Evolutionary conservation across 306 rosid genomes (phyloP).

Genomic region (Cicer judaicum): DNA sequence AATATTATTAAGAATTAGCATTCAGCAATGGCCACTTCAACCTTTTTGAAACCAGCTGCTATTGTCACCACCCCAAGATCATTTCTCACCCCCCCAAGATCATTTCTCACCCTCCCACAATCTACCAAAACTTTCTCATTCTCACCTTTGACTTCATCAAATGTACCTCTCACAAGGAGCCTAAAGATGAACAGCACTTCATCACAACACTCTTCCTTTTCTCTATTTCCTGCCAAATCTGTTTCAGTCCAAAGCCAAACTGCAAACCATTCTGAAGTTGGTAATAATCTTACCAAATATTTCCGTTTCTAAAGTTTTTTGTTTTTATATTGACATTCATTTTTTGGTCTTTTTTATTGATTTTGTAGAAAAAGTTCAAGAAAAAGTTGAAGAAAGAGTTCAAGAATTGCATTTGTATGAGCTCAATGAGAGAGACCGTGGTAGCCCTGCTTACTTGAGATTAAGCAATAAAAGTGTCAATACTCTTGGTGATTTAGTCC

Average conservation of each 20-base stretch:
- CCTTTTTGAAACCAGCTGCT: conserved; percentile 31
- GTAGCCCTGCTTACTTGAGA: conserved; percentile 70
- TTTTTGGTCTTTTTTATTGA: conserved; percentile 17
- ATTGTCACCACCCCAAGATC: conserved; percentile 36
- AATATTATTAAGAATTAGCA: neutral
- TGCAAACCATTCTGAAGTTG: conserved; percentile 17
- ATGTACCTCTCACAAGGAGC: conserved; percentile 27
- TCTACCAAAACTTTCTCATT: conserved; percentile 13
- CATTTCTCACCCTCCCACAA: conserved; percentile 36
- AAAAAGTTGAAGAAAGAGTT: conserved; percentile 50
- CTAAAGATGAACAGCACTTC: conserved; percentile 33
- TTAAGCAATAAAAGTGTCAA: conserved; percentile 62
- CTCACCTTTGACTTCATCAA: conserved; percentile 43
- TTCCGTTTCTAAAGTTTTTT: neutral
- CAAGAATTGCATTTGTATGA: conserved; percentile 67
- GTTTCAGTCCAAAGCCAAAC: conserved; percentile 54
- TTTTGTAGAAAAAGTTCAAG: conserved; percentile 60
- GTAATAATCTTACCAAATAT: conserved; percentile 6
- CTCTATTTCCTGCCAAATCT: conserved; percentile 40
- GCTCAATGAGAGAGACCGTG: conserved; percentile 70
- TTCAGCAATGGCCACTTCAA: conserved; percentile 52
- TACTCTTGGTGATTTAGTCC: conserved; percentile 74
- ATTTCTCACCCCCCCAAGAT: conserved; percentile 34
- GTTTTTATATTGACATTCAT: neutral
- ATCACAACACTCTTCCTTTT: conserved; percentile 3